These are phyloP conservation scores for Pachyrhizus erosus DNA, from an alignment of 306 rosid genomes.

Conservation along the genomic window DNA sequence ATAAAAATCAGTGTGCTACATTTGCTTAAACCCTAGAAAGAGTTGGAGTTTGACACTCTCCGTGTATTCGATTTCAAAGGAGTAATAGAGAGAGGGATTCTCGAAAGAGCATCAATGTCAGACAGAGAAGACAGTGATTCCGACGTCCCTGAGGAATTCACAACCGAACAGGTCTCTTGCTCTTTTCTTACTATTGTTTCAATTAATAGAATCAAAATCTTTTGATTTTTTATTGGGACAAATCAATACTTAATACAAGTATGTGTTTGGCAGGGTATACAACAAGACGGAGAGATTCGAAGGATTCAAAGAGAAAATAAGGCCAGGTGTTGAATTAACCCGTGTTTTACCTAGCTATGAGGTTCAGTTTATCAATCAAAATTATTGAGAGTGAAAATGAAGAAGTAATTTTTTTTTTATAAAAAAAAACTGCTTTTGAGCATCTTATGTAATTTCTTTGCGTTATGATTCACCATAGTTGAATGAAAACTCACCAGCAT, in stretches of 20 bases:
- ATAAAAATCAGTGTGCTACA: not conserved
- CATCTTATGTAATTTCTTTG: not conserved
- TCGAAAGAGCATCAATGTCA: slow-evolving; percentile 52
- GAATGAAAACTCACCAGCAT: not conserved
- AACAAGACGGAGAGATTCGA: slow-evolving; percentile 60
- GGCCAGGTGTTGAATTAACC: slow-evolving; percentile 59
- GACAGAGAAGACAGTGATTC: slow-evolving; percentile 62
- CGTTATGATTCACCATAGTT: not conserved
- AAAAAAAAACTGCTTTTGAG: not conserved
- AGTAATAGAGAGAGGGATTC: not conserved
- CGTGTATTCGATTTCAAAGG: not conserved
- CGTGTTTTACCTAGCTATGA: not conserved
- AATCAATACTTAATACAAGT: slow-evolving; percentile 14
- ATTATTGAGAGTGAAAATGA: not conserved
- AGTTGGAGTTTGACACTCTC: not conserved
- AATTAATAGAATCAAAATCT: slow-evolving; percentile 6
- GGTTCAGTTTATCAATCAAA: not conserved
- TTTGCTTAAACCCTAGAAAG: slow-evolving; percentile 46
- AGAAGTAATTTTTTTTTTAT: not conserved
- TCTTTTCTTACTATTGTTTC: not conserved
- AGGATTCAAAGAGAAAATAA: slow-evolving; percentile 70
- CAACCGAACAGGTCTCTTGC: slow-evolving; percentile 63
- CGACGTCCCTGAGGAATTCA: slow-evolving; percentile 85
- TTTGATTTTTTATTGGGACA: not conserved
- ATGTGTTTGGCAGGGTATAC: slow-evolving; percentile 63